Base-by-base conservation (phyloP, 2,329 filamentous ascomycete genomes). In the Venturia effusa region DNA sequence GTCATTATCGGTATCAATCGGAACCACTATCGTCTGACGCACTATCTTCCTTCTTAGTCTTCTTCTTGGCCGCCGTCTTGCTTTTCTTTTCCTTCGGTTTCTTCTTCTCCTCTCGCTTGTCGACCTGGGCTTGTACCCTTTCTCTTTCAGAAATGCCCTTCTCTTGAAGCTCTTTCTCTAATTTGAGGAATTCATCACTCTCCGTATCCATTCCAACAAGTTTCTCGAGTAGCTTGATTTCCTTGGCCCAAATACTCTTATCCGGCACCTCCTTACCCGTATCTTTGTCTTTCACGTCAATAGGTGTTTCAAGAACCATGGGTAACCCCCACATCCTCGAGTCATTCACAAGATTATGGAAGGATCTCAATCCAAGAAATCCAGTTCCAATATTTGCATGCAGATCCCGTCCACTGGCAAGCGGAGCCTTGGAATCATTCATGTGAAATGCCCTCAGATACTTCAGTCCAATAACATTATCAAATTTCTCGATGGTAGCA, bases 331-430 rank as follows among this genome's bases (percentile, higher is more conserved):
- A 83, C 66, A 97, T 88, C 1, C 84, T 80, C 32, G 82, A 79
- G 70, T 91, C 86, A 74, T 97, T 97, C 80, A 97, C 88, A 66
- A 99, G 78, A 71, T 87, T 90, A 77, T 96, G 90, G 75, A 99
- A 99, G 2, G 92, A 89, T 27, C 89, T 84, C 19, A 99, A 81
- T 0, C 94, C 94, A 0, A 99, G 81, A 72, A 95, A 99, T 0
- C 94, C 94, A 0, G 92, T 95, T 32, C 94, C 94, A 67, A 99
- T 97, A 73, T 97, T 97, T 68, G 93, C 92, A 75, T 99, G 94
- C 1, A 97, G 78, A 73, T 99, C 94, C 48, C 92, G 85, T 68
- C 91, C 84, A 41, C 90, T 94, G 51, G 77, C 81, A 37, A 96
- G 80, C 0, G 94, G 93, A 0, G 92, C 91, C 76, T 97, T 99